Conservation (phyloP, 192 early-diverging fungal genomes). For the Mortierella alpina region DNA sequence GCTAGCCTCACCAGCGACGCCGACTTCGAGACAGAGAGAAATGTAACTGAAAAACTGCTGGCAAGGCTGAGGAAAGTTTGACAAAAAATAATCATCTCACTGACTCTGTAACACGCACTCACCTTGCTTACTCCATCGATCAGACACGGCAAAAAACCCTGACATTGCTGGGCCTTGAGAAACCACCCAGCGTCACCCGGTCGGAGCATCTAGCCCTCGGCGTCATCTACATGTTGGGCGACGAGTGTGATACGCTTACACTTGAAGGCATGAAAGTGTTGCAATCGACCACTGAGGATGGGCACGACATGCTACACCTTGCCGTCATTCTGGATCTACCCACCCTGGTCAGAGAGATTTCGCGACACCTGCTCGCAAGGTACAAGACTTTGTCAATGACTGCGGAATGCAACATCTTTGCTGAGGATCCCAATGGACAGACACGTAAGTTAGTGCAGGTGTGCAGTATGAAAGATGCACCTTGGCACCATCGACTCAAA, state of each 20-base stretch:
- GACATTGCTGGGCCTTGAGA: slow-evolving; percentile 25
- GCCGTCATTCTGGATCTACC: slow-evolving; percentile 30
- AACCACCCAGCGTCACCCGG: slow-evolving; percentile 25
- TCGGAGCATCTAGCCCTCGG: slow-evolving; percentile 45
- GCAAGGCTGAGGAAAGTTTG: background rate
- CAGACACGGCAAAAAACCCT: slow-evolving; percentile 27
- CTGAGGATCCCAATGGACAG: slow-evolving; percentile 14
- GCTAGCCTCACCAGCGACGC: background rate
- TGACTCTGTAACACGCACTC: background rate
- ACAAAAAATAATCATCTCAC: background rate
- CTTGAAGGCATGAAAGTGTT: slow-evolving; percentile 17
- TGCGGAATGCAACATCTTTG: slow-evolving; percentile 5
- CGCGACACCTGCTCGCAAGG: slow-evolving; percentile 21
- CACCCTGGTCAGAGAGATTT: slow-evolving; percentile 38
- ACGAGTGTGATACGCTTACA: slow-evolving; percentile 15
- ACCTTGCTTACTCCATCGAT: background rate
- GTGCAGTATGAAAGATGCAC: background rate
- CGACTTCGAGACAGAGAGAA: slow-evolving; percentile 14
- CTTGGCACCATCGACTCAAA: background rate
- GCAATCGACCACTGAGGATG: background rate
- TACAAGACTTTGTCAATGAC: slow-evolving; percentile 7
- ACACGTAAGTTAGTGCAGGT: slow-evolving; percentile 8
- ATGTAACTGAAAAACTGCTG: slow-evolving; percentile 9
- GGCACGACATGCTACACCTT: slow-evolving; percentile 41
- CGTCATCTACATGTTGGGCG: slow-evolving; percentile 49